These are phyloP conservation scores for Globisporangium parvum DNA, from an alignment of 352 stramenopile genomes.

Conservation along the genomic window DNA sequence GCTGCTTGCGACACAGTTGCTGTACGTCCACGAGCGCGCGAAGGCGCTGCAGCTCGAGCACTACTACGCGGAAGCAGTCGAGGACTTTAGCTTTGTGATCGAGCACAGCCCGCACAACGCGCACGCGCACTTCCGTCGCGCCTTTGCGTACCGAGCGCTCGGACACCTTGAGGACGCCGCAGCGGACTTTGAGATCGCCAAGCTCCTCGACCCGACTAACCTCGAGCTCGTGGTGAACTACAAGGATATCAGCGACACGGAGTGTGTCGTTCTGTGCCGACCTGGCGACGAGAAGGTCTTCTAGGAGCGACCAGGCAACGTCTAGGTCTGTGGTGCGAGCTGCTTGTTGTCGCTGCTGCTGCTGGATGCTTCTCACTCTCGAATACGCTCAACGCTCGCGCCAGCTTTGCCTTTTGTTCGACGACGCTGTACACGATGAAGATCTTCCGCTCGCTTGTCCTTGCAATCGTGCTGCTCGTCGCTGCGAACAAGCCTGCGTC, in stretches of 20 bases:
- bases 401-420: too few species aligned
- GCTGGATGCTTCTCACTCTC: too few species aligned
- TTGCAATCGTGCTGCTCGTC: not conserved
- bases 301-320: constrained; percentile 14
- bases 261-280: constrained; percentile 65
- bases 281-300: constrained; percentile 55
- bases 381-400: too few species aligned
- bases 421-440: not conserved
- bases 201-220: constrained; percentile 55
- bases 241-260: constrained; percentile 58
- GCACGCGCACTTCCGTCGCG: constrained; percentile 77
- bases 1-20: constrained; percentile 17
- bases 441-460: not conserved
- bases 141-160: constrained; percentile 62
- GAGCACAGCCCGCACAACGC: constrained; percentile 70
- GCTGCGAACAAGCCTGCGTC: not conserved
- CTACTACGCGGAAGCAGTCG: constrained; percentile 59
- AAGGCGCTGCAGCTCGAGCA: constrained; percentile 75
- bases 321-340: too few species aligned
- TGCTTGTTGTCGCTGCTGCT: too few species aligned
- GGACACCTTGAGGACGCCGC: constrained; percentile 49
- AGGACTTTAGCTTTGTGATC: constrained; percentile 72
- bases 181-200: constrained; percentile 67
- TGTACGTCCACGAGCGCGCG: constrained; percentile 69
- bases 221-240: constrained; percentile 76